phyloP scores from a whole-genome alignment of 768 basidiomycete genomes.

The Suillus hirtellus region DNA sequence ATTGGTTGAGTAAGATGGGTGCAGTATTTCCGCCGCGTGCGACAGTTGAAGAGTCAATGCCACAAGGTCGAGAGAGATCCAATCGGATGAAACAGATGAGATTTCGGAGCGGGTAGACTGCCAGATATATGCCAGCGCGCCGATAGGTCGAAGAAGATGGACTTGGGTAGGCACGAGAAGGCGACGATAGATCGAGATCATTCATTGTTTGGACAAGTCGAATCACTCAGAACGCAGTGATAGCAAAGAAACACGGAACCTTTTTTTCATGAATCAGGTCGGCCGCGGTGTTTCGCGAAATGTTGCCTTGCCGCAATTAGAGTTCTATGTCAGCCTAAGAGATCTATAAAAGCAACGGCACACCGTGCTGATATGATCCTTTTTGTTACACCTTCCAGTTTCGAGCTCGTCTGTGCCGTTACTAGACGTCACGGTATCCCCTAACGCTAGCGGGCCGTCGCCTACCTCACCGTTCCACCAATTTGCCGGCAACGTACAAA shows the following conservation, averaged over 20 bases:
- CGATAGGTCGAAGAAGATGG: slow-evolving; percentile 40
- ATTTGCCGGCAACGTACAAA: slow-evolving; percentile 17
- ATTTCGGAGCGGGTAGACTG: slow-evolving; percentile 46
- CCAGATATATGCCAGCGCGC: slow-evolving; percentile 39
- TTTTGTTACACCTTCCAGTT: slow-evolving; percentile 18
- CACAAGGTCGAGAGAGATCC: slow-evolving; percentile 42
- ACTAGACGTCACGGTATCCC: slow-evolving; percentile 7
- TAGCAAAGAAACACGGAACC: slow-evolving; percentile 29
- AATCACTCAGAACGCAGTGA: slow-evolving; percentile 27
- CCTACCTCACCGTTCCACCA: slow-evolving; percentile 3
- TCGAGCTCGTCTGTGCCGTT: slow-evolving; percentile 14
- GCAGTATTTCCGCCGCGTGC: slow-evolving; percentile 34
- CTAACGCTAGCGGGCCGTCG: slow-evolving; percentile 9
- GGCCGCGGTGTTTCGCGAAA: slow-evolving; percentile 32
- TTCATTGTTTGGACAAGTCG: slow-evolving; percentile 31
- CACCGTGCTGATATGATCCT: slow-evolving; percentile 11
- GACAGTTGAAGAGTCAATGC: slow-evolving; percentile 27
- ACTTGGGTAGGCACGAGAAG: slow-evolving; percentile 30
- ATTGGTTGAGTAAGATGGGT: slow-evolving; percentile 36
- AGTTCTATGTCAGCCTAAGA: slow-evolving; percentile 28
- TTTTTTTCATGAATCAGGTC: slow-evolving; percentile 30
- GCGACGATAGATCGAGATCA: slow-evolving; percentile 27
- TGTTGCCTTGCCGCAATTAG: slow-evolving; percentile 29
- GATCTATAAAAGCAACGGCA: slow-evolving; percentile 30
- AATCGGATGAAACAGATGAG: slow-evolving; percentile 48